Base-by-base conservation (phyloP, 768 basidiomycete genomes). In the Kwoniella newhampshirensis region DNA sequence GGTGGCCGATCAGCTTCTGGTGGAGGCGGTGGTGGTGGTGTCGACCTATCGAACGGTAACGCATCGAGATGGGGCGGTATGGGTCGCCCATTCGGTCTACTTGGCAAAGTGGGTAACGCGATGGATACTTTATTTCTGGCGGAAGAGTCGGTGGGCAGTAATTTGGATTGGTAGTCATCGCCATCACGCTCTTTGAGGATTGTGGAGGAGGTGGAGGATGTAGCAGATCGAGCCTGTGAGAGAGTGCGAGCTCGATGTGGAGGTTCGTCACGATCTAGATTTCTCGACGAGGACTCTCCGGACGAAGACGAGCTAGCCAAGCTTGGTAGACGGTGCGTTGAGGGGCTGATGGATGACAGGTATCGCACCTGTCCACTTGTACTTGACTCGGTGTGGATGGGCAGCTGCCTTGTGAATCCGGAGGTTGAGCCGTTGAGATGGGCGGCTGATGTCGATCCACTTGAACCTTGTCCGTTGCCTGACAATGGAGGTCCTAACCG, bases 341-440 rank as follows among this genome's bases (percentile, higher is more conserved):
- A 15, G 23, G 49, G 50, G n/a, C 41, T 48, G 21, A 45, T 36
- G 32, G 57, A n/a, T 20, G 21, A n/a, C 7, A 28, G 50, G 41
- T 8, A 12, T 57, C 26, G n/a, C 2, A 39, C 13, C 8, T 15
- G 35, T 20, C 50, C 46, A 13, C 50, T 37, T 55, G 26, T 43
- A 56, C 59, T 56, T 12, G 59, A 56, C 23, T 61, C 59, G 5
- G 48, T 54, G 28, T 48, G 30, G 47, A 49, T 12, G 25, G n/a
- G n/a, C n/a, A n/a, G n/a, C n/a, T n/a, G n/a, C n/a, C n/a, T n/a
- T 23, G 44, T 7, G 18, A 4, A 39, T 8, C 4, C 39, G 12
- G 17, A 21, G 25, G 11, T n/a, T 23, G 23, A 23, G 7, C 44
- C 51, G 3, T 41, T 53, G 13, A 30, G 2, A 41, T 54, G 46